These are phyloP conservation scores for Aureobasidium sp. DNA, from an alignment of 2,329 filamentous ascomycete genomes.

Conservation along the genomic window DNA sequence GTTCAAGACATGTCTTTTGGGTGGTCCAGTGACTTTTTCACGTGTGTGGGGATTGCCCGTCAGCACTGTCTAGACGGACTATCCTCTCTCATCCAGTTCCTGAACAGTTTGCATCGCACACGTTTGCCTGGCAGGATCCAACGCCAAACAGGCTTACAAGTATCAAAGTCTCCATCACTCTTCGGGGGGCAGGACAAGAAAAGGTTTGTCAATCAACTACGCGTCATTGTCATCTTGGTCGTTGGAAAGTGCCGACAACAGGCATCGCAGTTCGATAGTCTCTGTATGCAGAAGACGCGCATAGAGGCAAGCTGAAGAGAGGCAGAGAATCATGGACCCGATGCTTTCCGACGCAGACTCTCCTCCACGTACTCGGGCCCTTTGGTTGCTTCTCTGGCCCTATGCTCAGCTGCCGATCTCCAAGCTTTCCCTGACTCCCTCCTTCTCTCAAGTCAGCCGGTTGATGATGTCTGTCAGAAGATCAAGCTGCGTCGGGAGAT, in stretches of 20 bases:
- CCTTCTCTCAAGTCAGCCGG: neutral
- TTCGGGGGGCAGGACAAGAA: neutral
- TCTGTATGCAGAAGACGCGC: neutral
- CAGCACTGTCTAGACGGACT: neutral
- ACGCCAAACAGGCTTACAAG: neutral
- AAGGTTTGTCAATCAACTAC: neutral
- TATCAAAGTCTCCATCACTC: neutral
- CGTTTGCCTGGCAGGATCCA: neutral
- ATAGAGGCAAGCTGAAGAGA: neutral
- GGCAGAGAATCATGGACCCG: conserved; percentile 4
- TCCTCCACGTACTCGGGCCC: neutral
- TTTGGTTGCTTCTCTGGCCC: neutral
- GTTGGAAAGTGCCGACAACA: neutral
- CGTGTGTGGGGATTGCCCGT: neutral
- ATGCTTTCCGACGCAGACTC: neutral
- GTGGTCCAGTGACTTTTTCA: neutral
- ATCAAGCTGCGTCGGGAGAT: neutral
- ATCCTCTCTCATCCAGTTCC: neutral
- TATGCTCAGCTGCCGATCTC: neutral
- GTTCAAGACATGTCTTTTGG: neutral
- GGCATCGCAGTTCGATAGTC: neutral
- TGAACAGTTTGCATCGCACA: conserved; percentile 7
- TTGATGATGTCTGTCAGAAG: neutral
- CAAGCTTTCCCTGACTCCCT: neutral
- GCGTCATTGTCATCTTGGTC: neutral